Base-by-base conservation (phyloP, 345 rosid species). In the Atalantia buxifolia region DNA sequence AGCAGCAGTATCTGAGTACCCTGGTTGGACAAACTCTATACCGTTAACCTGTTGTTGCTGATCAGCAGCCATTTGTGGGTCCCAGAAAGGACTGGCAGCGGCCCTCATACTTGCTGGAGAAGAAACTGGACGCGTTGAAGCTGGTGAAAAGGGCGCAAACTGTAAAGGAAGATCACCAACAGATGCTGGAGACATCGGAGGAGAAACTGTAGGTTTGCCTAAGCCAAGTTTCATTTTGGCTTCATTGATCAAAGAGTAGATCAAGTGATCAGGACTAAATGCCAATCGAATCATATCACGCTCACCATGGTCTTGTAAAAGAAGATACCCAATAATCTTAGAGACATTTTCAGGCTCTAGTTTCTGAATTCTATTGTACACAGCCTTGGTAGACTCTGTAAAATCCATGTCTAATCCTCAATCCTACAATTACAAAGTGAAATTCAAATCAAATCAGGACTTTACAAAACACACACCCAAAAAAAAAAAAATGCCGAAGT, bases 271-370 rank as follows among this genome's bases (percentile, higher is more conserved):
- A 1, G 99, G 95, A 68, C 95, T 81, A 77, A 91, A 91, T 30
- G 99, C 98, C 12, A 94, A 81, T 42, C 99, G 90, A 73, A 93
- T 91, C 98, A 96, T 96, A 72, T 96, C 95, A 0, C 84, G 84
- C 31, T 94, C 93, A 0, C 92, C 85, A 21, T 95, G 87, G 35
- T 91, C 93, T 84, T 91, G 97, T 81, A 91, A 83, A 24, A 93
- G 83, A 64, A 94, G 89, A 77, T 90, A 96, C 5, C 97, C 98
- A 9, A 95, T 87, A 73, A 96, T 96, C 88, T 89, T 94, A 14
- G 93, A 83, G 25, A 90, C 97, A 71, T 88, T 86, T 67, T 96
- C 98, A 8, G 97, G 99, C 76, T 96, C 99, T 30, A 90, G 79
- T 83, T 89, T 81, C 74, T 91, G 95, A 82, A 96, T 94, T 85